These are phyloP conservation scores for Senecio squalidus DNA, from an alignment of 140 eudicot species.

Conservation along the genomic window DNA sequence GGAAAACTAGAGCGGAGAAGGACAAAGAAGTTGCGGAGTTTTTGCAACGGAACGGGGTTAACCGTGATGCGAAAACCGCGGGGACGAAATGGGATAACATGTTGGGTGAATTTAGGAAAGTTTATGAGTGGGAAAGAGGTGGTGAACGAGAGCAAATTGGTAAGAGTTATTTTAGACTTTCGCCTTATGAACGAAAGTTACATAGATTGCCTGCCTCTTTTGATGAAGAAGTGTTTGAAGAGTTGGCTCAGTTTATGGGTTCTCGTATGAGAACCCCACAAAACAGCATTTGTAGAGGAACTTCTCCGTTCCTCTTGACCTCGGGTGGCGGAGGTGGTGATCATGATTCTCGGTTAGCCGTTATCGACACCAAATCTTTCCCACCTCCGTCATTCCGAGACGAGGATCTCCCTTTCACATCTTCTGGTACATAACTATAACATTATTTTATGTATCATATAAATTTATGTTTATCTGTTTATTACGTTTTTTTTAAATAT, in stretches of 20 bases:
- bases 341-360: slow-evolving; percentile 35
- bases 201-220: slow-evolving; percentile 75
- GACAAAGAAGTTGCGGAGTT: slow-evolving; percentile 68
- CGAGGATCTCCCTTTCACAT: slow-evolving; percentile 35
- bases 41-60: slow-evolving; percentile 56
- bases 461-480: not conserved
- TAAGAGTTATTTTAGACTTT: slow-evolving; percentile 68
- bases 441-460: slow-evolving; percentile 20
- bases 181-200: slow-evolving; percentile 60
- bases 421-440: slow-evolving; percentile 25
- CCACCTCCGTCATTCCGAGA: slow-evolving; percentile 42
- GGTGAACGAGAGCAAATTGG: slow-evolving; percentile 69
- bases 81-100: slow-evolving; percentile 90
- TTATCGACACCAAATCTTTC: slow-evolving; percentile 31
- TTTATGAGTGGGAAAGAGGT: slow-evolving; percentile 72
- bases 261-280: slow-evolving; percentile 52
- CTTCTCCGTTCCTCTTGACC: slow-evolving; percentile 13
- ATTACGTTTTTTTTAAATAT: not conserved
- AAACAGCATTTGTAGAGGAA: slow-evolving; percentile 13
- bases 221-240: slow-evolving; percentile 79
- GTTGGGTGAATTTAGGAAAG: slow-evolving; percentile 82
- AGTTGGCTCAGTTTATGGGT: slow-evolving; percentile 70
- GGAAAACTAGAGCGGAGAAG: slow-evolving; percentile 72
- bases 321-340: slow-evolving; percentile 15
- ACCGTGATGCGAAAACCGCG: slow-evolving; percentile 75